phyloP scores from a whole-genome alignment of 2,329 filamentous ascomycete species.

The Leptographium radiaticola region DNA sequence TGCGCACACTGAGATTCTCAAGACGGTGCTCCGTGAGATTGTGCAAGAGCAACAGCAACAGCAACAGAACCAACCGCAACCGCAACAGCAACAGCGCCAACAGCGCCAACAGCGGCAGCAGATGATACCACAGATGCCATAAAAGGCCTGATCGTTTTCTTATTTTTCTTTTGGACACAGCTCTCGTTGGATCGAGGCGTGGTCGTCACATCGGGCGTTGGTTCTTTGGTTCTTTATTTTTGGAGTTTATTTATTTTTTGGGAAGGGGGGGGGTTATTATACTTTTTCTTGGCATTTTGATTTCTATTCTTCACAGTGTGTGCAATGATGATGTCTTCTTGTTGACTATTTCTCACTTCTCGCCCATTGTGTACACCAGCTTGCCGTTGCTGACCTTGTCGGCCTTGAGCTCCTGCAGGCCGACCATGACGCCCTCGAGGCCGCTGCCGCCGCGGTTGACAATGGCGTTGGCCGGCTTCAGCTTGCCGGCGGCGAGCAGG shows the following conservation, averaged over 20 bases:
- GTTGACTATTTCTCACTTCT: background rate
- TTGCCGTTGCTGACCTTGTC: conserved; percentile 24
- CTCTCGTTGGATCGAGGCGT: no score
- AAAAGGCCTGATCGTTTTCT: no score
- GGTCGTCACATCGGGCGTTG: no score
- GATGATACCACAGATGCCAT: no score
- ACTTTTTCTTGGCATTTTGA: background rate
- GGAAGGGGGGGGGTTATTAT: no score
- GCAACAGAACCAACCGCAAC: no score
- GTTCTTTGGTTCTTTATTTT: no score
- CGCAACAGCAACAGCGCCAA: background rate
- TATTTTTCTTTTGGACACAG: no score
- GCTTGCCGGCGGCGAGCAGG: conserved; percentile 20
- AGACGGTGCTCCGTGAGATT: conserved; percentile 17
- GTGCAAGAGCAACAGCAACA: background rate
- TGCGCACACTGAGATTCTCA: conserved; percentile 19
- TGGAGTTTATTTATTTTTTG: no score
- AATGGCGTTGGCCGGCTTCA: conserved; percentile 19
- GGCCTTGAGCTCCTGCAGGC: conserved; percentile 18
- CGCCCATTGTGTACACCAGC: conserved; percentile 20
- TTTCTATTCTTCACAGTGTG: background rate
- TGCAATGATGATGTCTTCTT: background rate
- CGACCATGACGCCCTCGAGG: conserved; percentile 18
- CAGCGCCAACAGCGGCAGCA: no score
- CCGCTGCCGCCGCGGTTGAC: conserved; percentile 17